A percentile compares a stretch with the other conserved stretches of the same genome.
Evolutionary conservation across 2,329 filamentous ascomycete genomes (phyloP).

Genomic region (Fusarium heterosporum): DNA sequence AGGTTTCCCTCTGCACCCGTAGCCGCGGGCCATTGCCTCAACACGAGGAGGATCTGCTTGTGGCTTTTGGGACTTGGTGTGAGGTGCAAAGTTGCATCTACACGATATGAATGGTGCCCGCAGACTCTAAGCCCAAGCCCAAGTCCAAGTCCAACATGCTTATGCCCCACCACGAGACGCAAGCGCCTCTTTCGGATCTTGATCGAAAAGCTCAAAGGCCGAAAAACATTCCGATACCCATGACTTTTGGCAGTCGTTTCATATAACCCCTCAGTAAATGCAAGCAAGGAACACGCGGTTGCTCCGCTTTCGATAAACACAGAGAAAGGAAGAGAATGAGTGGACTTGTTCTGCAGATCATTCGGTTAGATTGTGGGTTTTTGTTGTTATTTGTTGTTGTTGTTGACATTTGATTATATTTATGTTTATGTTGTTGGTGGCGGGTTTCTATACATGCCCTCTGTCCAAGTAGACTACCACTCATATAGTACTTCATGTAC

Average conservation of each 20-base stretch:
- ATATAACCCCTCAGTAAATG: slow-evolving; percentile 35
- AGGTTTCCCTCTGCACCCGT: slow-evolving; percentile 24
- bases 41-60: slow-evolving; percentile 44
- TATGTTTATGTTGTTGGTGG: slow-evolving; percentile 10
- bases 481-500: no score
- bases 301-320: slow-evolving; percentile 15
- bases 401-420: slow-evolving; percentile 15
- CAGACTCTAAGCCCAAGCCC: slow-evolving; percentile 31
- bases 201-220: slow-evolving; percentile 40
- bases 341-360: slow-evolving; percentile 21
- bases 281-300: slow-evolving; percentile 34
- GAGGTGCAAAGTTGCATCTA: slow-evolving; percentile 40
- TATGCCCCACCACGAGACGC: slow-evolving; percentile 41
- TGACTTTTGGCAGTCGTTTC: slow-evolving; percentile 32
- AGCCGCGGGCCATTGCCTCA: slow-evolving; percentile 35
- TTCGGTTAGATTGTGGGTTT: neutral
- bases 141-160: slow-evolving; percentile 12
- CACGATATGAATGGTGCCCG: slow-evolving; percentile 47
- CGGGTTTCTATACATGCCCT: slow-evolving; percentile 2
- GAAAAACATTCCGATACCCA: slow-evolving; percentile 43
- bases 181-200: slow-evolving; percentile 46
- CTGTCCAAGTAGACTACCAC: neutral
- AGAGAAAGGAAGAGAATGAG: neutral
- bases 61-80: slow-evolving; percentile 34
- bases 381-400: slow-evolving; percentile 24